Evolutionary conservation across 345 rosid genomes (phyloP).

Genomic region (Carallia brachiata): DNA sequence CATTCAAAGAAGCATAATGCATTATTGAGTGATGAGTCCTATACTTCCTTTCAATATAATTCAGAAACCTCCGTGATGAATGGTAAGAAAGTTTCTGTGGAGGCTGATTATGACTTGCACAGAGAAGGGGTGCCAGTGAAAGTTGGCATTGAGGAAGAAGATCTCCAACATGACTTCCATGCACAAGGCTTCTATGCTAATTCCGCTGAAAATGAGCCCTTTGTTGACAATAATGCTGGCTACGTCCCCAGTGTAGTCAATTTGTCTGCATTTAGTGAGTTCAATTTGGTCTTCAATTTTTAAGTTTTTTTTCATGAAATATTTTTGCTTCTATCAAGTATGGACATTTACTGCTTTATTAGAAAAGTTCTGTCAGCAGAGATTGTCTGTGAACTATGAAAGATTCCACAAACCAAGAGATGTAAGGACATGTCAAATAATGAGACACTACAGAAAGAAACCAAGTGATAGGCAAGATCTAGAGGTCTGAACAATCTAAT

Average conservation of each 20-base stretch:
- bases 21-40: conserved; percentile 29
- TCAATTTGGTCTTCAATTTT: background rate
- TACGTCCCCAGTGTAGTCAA: conserved; percentile 32
- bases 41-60: conserved; percentile 27
- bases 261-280: conserved; percentile 57
- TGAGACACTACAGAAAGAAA: too few species aligned
- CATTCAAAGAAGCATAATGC: conserved; percentile 31
- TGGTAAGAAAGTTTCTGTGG: conserved; percentile 27
- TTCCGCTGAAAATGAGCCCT: conserved; percentile 52
- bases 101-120: conserved; percentile 14
- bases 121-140: conserved; percentile 21
- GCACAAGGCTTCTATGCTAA: conserved; percentile 32
- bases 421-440: too few species aligned
- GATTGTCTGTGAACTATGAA: too few species aligned
- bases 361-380: background rate
- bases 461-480: too few species aligned
- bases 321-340: background rate
- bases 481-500: too few species aligned
- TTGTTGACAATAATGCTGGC: conserved; percentile 34
- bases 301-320: background rate
- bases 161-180: conserved; percentile 16
- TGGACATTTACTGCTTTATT: background rate
- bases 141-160: conserved; percentile 24
- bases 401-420: too few species aligned
- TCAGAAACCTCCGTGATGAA: conserved; percentile 74